Conservation (phyloP, 1,139 yeast species). For the Geotrichum aggregatum region DNA sequence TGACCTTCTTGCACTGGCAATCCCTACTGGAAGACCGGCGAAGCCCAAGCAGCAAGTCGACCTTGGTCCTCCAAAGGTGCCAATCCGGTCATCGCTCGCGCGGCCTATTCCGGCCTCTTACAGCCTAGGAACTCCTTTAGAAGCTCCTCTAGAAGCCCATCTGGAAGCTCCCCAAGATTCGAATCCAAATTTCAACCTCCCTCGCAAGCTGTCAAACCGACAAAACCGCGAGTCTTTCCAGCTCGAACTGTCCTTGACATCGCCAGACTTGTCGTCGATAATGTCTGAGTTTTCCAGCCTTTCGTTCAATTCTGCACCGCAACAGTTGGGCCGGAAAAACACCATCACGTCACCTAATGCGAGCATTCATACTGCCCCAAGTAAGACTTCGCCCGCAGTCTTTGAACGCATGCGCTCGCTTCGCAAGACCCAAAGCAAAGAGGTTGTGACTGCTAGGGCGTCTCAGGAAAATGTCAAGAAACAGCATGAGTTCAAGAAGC, state of each 20-base stretch:
- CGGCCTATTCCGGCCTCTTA: background rate
- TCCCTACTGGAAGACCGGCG: background rate
- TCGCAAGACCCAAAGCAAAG: slow-evolving; percentile 13
- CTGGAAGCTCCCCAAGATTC: too few relatives aligned
- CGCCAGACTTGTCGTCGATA: slow-evolving; percentile 17
- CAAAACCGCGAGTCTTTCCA: slow-evolving; percentile 14
- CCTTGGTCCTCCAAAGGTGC: background rate
- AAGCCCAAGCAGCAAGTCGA: slow-evolving; percentile 2
- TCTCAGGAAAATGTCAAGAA: background rate
- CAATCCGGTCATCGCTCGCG: background rate
- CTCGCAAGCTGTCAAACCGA: background rate
- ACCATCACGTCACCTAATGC: slow-evolving; percentile 22
- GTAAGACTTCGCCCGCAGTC: slow-evolving; percentile 18
- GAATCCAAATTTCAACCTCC: too few relatives aligned
- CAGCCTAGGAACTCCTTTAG: background rate
- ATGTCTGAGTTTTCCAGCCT: slow-evolving; percentile 17
- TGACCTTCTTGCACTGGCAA: slow-evolving; percentile 9
- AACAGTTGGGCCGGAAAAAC: slow-evolving; percentile 17
- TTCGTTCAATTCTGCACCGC: background rate
- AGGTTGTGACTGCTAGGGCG: background rate
- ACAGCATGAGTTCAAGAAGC: too few relatives aligned
- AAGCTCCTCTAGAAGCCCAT: background rate
- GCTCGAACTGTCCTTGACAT: slow-evolving; percentile 19
- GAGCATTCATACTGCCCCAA: slow-evolving; percentile 14
- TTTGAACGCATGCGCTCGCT: slow-evolving; percentile 22